Evolutionary conservation across 2,329 filamentous ascomycete species (phyloP), one percentile per base, ranked within the genome.

Genomic region (Aspergillus sojae): DNA sequence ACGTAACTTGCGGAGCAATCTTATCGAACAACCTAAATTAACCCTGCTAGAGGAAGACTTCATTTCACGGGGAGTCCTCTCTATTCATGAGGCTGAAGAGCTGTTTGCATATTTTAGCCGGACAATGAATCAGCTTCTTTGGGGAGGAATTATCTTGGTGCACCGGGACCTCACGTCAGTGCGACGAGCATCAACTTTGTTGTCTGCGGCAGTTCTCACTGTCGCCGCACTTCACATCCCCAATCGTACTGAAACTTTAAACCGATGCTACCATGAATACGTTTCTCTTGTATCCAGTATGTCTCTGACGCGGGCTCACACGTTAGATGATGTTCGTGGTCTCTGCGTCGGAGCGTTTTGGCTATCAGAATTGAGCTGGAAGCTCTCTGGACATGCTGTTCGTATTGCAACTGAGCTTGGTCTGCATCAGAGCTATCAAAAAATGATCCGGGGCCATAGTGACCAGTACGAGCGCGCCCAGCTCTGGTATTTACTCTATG

Each of bases 321-420:
- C 82, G 28, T 74, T 86, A 21, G 86, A 89, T 60, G 83, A 86
- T 61, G 81, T 89, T 26, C 81, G 86, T 2, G 87, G 85, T 4
- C 80, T 89, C 43, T 87, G 85, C 48, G 83, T 89, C 4, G 86
- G 85, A 0, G 83, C 86, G 0, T 89, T 88, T 67, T 89, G 87
- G 87, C 78, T 89, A 0, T 85, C 85, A 4, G 86, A 89, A 63
- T 78, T 88, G 23, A 87, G 85, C 4, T 88, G 87, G 85, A 88
- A 86, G 67, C 78, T 89, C 0, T 87, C 85, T 0, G 86, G 86
- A 0, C 81, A 85, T 67, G 85, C 85, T 0, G 84, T 87, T 1
- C 81, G 85, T 28, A 86, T 87, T 59, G 85, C 85, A 4, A 87
- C 85, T 0, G 85, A 87, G 68, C 75, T 87, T 55, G 84, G 85